Evolutionary conservation across 345 rosid species (phyloP).

Genomic region (Citrus cavaleriei): DNA sequence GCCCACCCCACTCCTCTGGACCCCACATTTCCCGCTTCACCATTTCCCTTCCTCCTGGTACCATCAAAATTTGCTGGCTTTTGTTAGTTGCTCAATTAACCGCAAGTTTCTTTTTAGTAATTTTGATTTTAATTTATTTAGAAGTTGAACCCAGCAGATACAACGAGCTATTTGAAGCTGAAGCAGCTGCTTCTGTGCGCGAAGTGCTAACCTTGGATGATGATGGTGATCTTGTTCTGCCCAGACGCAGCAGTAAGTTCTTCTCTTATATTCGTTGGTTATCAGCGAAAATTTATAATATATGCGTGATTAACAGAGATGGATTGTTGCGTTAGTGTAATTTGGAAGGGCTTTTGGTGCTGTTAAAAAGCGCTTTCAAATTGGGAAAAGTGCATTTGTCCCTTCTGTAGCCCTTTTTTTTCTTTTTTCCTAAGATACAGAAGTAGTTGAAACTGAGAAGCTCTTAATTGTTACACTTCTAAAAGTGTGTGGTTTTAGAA

Average conservation of each 20-base stretch:
- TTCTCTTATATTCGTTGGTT: background rate
- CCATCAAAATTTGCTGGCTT: background rate
- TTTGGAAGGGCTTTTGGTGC: background rate
- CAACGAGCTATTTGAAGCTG: conserved; percentile 26
- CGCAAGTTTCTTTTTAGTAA: background rate
- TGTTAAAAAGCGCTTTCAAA: background rate
- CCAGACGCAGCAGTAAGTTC: conserved; percentile 53
- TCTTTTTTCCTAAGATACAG: background rate
- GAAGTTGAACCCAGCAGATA: conserved; percentile 33
- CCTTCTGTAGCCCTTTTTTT: background rate
- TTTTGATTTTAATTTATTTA: conserved; percentile 8
- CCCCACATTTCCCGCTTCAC: conserved; percentile 65
- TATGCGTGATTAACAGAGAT: background rate
- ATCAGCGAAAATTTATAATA: background rate
- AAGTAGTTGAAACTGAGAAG: background rate
- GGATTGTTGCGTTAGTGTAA: background rate
- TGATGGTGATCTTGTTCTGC: conserved; percentile 84
- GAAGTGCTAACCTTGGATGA: conserved; percentile 41
- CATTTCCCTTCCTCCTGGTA: conserved; percentile 56
- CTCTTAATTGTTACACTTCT: background rate
- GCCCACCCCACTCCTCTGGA: conserved; percentile 55
- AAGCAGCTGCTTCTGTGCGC: conserved; percentile 13
- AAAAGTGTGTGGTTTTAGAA: background rate
- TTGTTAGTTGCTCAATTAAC: background rate
- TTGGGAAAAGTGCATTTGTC: background rate